Evolutionary conservation across 2,329 filamentous ascomycete species (phyloP), one percentile per base, ranked within the genome.

Genomic region (Amesomyces nigricolor): DNA sequence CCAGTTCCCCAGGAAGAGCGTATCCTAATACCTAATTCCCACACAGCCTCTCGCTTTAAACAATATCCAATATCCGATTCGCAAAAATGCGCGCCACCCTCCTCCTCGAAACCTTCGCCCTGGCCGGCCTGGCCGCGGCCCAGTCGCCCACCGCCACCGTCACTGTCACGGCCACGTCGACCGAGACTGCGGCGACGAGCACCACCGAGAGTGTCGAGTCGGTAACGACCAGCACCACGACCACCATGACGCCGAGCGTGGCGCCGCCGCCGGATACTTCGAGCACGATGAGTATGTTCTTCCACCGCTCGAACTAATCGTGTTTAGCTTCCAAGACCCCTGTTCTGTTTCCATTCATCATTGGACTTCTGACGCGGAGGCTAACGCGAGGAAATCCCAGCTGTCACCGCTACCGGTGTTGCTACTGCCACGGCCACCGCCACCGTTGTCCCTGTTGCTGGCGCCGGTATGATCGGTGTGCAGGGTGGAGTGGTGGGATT

Each of bases 61-160:
- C 14, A 42, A 19, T 8, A 38, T 19, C 17, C 17, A 19, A 19
- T 19, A 19, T 19, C 17, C 17, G 17, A 19, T 19, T 19, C 17
- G 17, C 17, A 19, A 19, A 58, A 16, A 66, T 66, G 64, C 63
- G 61, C 47, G 53, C 60, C 46, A 61, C 47, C 11, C 16, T 44
- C 50, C 13, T 57, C 50, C 47, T 67, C 58, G 50, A 61, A 56
- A 39, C 59, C 57, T 53, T 59, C 47, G 48, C 30, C 17, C 39
- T 57, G 32, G 22, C 29, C 30, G 58, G 56, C 55, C 53, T 63
- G 17, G 60, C 53, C 14, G 51, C 62, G 8, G 65, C 65, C 37
- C 61, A 65, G 48, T 58, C 58, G 29, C 53, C 53, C 53, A 40
- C 38, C 32, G 30, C 42, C 26, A 47, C 29, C 16, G 32, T 39